Percentiles rank a stretch among this genome's conserved stretches.
phyloP scores from a whole-genome alignment of 495 filamentous ascomycete species.

The Aspergillus campestris region DNA sequence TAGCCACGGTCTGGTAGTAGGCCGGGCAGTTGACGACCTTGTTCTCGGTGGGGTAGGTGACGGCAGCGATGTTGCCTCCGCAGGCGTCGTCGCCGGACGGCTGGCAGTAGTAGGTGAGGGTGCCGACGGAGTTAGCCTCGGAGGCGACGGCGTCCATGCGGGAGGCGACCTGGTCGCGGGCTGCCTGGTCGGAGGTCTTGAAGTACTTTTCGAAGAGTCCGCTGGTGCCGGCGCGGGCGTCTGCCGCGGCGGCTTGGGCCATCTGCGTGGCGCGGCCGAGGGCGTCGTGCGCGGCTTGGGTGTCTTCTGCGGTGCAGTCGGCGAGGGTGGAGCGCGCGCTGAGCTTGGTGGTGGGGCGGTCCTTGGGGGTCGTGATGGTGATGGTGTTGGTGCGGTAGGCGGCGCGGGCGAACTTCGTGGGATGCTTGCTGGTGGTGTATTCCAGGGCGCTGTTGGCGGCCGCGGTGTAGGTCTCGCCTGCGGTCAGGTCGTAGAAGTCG shows the following conservation, averaged over 20 bases:
- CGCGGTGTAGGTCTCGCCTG: slow-evolving; percentile 4
- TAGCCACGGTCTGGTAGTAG: slow-evolving; percentile 6
- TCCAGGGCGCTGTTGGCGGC: slow-evolving; percentile 6
- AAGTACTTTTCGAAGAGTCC: slow-evolving; percentile 13
- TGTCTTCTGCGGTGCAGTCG: slow-evolving; percentile 9
- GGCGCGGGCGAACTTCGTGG: slow-evolving; percentile 2
- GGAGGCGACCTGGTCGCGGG: slow-evolving; percentile 6
- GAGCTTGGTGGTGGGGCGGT: not conserved
- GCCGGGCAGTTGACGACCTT: slow-evolving; percentile 14
- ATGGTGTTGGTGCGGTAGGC: slow-evolving; percentile 10
- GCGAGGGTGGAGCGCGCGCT: slow-evolving; percentile 5
- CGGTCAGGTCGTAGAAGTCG: slow-evolving; percentile 7
- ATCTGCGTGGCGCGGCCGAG: slow-evolving; percentile 10
- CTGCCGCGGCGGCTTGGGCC: slow-evolving; percentile 9
- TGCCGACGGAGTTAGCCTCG: slow-evolving; percentile 8
- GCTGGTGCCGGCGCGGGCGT: slow-evolving; percentile 5
- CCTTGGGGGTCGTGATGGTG: slow-evolving; percentile 3
- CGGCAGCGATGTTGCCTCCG: slow-evolving; percentile 10
- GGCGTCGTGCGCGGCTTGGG: not conserved
- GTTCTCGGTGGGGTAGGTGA: slow-evolving; percentile 9
- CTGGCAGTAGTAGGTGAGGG: slow-evolving; percentile 12
- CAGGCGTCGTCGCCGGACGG: slow-evolving; percentile 7
- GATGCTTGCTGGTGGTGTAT: slow-evolving; percentile 3
- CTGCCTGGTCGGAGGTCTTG: slow-evolving; percentile 5
- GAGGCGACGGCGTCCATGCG: slow-evolving; percentile 10